These are phyloP conservation scores for Polygonum maritimum DNA, from an alignment of 148 eudicot species.

Conservation along the genomic window DNA sequence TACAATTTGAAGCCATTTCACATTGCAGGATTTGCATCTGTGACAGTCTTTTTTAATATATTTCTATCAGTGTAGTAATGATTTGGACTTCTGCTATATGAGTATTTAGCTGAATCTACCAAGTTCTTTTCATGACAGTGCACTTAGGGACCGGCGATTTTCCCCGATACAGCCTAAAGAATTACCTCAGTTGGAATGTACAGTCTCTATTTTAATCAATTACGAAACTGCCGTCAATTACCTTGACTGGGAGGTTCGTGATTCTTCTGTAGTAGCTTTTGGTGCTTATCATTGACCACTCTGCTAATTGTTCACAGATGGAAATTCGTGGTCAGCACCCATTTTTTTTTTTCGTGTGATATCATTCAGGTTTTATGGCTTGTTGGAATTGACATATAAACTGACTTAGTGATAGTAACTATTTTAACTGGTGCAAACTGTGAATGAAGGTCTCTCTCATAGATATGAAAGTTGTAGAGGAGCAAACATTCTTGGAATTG, in stretches of 20 bases:
- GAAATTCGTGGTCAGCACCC: neutral
- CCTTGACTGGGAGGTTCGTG: conserved; percentile 94
- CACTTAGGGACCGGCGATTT: conserved; percentile 87
- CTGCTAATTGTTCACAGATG: neutral
- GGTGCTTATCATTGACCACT: neutral
- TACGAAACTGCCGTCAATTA: conserved; percentile 62
- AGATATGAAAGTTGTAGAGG: neutral
- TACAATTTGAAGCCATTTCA: too few species aligned
- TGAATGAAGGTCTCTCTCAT: neutral
- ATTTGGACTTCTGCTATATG: neutral
- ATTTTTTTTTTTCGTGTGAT: neutral
- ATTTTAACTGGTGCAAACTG: neutral
- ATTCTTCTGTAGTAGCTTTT: neutral
- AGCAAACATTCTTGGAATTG: neutral
- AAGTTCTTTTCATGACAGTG: conserved; percentile 37
- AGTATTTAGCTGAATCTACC: conserved; percentile 11
- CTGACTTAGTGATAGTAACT: neutral
- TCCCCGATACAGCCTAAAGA: conserved; percentile 91
- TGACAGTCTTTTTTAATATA: neutral
- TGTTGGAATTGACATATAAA: neutral
- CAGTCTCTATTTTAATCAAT: conserved; percentile 80
- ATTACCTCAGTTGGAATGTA: conserved; percentile 86
- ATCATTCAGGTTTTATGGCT: neutral
- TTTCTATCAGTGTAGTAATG: neutral
- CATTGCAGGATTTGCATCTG: neutral